These are phyloP conservation scores for Zanthoxylum bungeanum DNA, from an alignment of 345 rosid genomes.

Conservation along the genomic window DNA sequence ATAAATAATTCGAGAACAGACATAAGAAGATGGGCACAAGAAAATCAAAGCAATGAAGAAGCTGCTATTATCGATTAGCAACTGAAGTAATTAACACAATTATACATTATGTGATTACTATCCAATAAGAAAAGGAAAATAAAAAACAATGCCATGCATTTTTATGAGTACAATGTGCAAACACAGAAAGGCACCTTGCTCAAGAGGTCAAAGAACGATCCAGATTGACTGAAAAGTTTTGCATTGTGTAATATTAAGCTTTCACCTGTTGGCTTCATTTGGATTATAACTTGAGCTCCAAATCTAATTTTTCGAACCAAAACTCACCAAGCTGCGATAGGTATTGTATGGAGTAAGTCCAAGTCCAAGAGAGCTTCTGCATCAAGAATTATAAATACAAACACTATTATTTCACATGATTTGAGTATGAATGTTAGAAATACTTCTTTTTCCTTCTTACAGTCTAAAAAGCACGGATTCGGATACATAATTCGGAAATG, in stretches of 20 bases:
- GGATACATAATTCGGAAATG: too few species aligned
- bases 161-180: not conserved
- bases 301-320: not conserved
- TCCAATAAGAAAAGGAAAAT: not conserved
- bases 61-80: not conserved
- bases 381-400: not conserved
- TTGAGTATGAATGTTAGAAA: not conserved
- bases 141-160: not conserved
- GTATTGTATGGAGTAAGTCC: not conserved
- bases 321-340: not conserved
- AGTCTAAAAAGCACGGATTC: too few species aligned
- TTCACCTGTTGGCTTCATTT: not conserved
- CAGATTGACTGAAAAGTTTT: not conserved
- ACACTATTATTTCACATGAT: too few species aligned
- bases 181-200: constrained; percentile 5
- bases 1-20: not conserved
- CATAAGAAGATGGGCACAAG: not conserved
- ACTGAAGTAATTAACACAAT: not conserved
- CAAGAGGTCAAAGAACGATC: not conserved
- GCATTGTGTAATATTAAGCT: not conserved
- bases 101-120: not conserved
- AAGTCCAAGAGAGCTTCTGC: not conserved
- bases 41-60: not conserved
- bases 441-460: not conserved
- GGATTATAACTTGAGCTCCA: not conserved